These are phyloP conservation scores for Thozetella sp. DNA, from an alignment of 495 filamentous ascomycete genomes.

Conservation along the genomic window DNA sequence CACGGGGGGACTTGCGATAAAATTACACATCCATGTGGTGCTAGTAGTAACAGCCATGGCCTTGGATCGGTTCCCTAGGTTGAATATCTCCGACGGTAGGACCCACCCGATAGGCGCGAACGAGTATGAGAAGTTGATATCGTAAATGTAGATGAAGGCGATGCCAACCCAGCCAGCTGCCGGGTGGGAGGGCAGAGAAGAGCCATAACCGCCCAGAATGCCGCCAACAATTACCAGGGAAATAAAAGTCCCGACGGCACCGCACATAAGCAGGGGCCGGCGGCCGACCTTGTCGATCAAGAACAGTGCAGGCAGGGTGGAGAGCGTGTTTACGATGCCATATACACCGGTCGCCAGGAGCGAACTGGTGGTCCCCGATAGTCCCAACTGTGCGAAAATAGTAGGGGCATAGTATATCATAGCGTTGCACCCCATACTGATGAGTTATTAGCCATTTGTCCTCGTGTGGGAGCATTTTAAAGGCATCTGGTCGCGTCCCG, in stretches of 20 bases:
- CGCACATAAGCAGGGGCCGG: conserved; percentile 19
- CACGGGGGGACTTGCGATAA: too few species aligned
- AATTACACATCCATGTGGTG: conserved; percentile 46
- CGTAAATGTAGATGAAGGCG: conserved; percentile 63
- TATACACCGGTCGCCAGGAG: conserved; percentile 39
- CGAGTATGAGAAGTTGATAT: conserved; percentile 60
- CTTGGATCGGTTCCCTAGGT: conserved; percentile 54
- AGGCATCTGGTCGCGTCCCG: too few species aligned
- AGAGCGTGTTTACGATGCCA: conserved; percentile 46
- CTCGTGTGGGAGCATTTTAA: too few species aligned
- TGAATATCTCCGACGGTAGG: conserved; percentile 57
- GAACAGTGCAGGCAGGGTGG: conserved; percentile 26
- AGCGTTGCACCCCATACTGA: conserved; percentile 8
- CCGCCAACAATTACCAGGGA: conserved; percentile 54
- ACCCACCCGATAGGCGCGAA: conserved; percentile 36
- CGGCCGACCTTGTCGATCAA: conserved; percentile 7
- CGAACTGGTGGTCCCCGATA: conserved; percentile 50
- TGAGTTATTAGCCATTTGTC: too few species aligned
- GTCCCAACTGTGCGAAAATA: conserved; percentile 57
- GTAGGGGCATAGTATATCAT: conserved; percentile 58
- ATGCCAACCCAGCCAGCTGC: conserved; percentile 60
- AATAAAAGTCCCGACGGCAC: conserved; percentile 41
- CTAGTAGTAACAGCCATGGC: conserved; percentile 55
- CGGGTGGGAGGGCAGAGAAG: conserved; percentile 44
- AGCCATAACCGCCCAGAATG: conserved; percentile 52